These are phyloP conservation scores for Neurospora terricola DNA, from an alignment of 495 filamentous ascomycete species.

Conservation along the genomic window DNA sequence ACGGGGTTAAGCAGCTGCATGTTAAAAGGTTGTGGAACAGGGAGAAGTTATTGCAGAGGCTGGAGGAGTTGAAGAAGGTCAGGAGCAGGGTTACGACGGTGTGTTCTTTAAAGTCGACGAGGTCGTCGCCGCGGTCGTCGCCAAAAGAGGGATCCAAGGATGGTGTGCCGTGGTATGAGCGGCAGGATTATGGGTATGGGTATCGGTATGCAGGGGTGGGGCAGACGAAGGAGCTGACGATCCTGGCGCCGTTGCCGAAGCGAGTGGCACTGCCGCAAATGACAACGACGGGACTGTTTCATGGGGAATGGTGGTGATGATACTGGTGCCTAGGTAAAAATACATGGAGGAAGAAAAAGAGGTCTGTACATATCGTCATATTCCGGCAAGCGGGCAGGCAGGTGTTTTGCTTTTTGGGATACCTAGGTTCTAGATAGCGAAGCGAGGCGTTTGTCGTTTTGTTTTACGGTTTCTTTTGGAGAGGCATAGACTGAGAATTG, in stretches of 20 bases:
- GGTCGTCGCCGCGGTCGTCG: not conserved
- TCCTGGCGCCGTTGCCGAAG: not conserved
- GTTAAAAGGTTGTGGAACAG: conserved; percentile 22
- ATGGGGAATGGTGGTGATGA: not conserved
- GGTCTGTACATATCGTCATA: not conserved
- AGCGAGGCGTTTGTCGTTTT: not conserved
- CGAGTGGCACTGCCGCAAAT: not conserved
- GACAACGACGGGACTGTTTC: not conserved
- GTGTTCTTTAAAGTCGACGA: not conserved
- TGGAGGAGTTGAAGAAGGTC: conserved; percentile 13
- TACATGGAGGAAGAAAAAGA: not conserved
- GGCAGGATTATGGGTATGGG: not conserved
- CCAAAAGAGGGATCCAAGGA: not conserved
- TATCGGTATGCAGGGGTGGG: not conserved
- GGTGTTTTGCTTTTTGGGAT: not conserved
- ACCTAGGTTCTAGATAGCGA: not conserved
- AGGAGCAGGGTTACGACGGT: not conserved
- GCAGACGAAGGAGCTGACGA: conserved; percentile 1
- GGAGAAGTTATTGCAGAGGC: conserved; percentile 7
- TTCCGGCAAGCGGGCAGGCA: not conserved
- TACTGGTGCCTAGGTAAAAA: not conserved
- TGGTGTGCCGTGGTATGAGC: not conserved
- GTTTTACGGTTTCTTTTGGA: not conserved
- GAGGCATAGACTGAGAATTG: not conserved
- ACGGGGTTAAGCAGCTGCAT: conserved; percentile 17